Evolutionary conservation across 106 monocot genomes (phyloP), one percentile per base, ranked within the genome.

Genomic region (Ottelia alismoides): DNA sequence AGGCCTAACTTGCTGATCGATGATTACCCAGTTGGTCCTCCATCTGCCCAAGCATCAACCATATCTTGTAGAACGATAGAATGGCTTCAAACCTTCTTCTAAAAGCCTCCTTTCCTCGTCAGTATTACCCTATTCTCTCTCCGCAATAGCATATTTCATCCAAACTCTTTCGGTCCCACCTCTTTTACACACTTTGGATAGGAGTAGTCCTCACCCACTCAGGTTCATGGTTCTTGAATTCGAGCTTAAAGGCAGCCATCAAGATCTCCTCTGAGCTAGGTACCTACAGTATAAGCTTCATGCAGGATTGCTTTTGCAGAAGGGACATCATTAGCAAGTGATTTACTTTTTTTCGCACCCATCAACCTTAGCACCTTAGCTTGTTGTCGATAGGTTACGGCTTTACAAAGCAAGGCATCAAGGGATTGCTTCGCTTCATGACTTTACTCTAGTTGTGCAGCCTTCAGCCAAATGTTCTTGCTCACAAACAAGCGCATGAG

Each of bases 41-140:
- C 93, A 94, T 88, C 65, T 94, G 93, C 11, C 93, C 93, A 60
- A 94, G 76, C 93, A 94, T 94, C 58, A 94, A 63, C 93, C 93
- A 94, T 40, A 94, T 31, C 67, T 94, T 94, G 66, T 84, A 94
- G 46, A 81, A 88, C 27, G 64, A 61, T 45, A 88, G 70, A 81
- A 94, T 24, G 69, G 60, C 68, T 78, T 76, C 49, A 88, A 43
- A 1, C 88, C 88, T 69, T 94, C 88, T 65, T 88, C 83, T 11
- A 94, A 53, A 47, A 94, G 54, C 35, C 68, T 72, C 68, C 81
- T 75, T 63, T 94, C 88, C 53, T 94, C 93, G 17, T 32, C 30
- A 29, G 55, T 71, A 60, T 88, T 88, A 22, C 84, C 84, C 22
- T 88, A 52, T 44, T 94, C 93, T 53, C 93, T 84, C 75, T 94